These are phyloP conservation scores for Ceratocystiopsis brevicomis DNA, from an alignment of 2,329 filamentous ascomycete genomes.

Conservation along the genomic window DNA sequence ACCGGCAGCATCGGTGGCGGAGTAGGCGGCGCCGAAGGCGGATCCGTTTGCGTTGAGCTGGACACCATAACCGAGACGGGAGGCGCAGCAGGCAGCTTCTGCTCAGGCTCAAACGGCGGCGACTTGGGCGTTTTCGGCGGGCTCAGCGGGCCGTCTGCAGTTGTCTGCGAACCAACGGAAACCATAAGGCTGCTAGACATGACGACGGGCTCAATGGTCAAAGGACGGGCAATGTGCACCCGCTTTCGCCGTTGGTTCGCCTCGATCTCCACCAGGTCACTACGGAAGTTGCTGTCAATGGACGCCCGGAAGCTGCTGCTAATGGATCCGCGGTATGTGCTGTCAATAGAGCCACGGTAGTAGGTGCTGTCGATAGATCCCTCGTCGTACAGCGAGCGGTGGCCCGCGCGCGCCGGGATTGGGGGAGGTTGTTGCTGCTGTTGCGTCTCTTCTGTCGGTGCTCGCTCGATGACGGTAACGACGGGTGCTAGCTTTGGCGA, in stretches of 20 bases:
- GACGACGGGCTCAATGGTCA: conserved; percentile 27
- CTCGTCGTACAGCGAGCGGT: conserved; percentile 12
- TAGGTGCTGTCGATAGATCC: too few relatives aligned
- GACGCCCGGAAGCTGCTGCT: too few relatives aligned
- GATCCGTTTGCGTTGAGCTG: conserved; percentile 43
- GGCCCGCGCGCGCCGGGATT: conserved; percentile 17
- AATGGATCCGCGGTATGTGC: too few relatives aligned
- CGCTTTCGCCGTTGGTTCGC: conserved; percentile 58
- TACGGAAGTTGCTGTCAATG: conserved; percentile 23
- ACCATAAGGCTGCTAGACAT: conserved; percentile 33
- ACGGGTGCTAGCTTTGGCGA: conserved; percentile 38
- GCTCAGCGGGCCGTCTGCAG: conserved; percentile 40
- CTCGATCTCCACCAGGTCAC: conserved; percentile 39
- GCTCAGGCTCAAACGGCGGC: conserved; percentile 19
- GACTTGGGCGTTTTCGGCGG: conserved; percentile 46
- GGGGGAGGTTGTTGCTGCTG: conserved; percentile 20
- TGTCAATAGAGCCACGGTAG: too few relatives aligned
- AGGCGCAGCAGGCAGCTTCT: conserved; percentile 17
- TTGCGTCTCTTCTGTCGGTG: not conserved
- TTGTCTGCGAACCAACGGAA: conserved; percentile 46
- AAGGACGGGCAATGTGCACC: conserved; percentile 33
- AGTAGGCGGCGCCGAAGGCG: conserved; percentile 9
- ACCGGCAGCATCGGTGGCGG: not conserved
- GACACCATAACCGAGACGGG: conserved; percentile 25
- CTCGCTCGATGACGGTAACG: too few relatives aligned